These are phyloP conservation scores for Ormosia semicastrata DNA, from an alignment of 306 rosid species.

Conservation along the genomic window DNA sequence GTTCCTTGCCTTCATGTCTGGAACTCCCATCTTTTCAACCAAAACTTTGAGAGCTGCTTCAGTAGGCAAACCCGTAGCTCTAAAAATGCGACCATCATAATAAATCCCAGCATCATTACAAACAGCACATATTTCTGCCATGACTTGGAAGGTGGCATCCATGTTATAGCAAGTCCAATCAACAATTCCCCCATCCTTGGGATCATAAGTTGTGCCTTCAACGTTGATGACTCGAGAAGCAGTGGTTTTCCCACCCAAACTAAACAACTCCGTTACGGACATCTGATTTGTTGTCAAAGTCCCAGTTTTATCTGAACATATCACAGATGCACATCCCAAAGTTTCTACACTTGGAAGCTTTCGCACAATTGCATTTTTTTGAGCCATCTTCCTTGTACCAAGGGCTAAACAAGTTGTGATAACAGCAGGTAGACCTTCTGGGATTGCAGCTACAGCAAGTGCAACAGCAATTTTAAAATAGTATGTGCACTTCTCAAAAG, in stretches of 20 bases:
- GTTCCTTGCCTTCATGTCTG: slow-evolving; percentile 61
- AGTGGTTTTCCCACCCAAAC: slow-evolving; percentile 78
- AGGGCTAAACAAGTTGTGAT: slow-evolving; percentile 89
- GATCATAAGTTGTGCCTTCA: slow-evolving; percentile 88
- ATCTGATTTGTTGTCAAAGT: slow-evolving; percentile 89
- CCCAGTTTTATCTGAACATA: slow-evolving; percentile 90
- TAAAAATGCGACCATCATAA: slow-evolving; percentile 65
- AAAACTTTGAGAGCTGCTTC: slow-evolving; percentile 93
- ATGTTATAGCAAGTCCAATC: slow-evolving; percentile 87
- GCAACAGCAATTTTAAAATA: slow-evolving; percentile 89
- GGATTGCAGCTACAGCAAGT: slow-evolving; percentile 91
- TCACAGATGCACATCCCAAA: slow-evolving; percentile 84
- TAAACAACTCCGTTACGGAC: slow-evolving; percentile 84
- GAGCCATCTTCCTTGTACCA: slow-evolving; percentile 88
- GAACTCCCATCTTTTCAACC: slow-evolving; percentile 88
- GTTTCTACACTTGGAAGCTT: slow-evolving; percentile 94
- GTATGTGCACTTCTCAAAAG: slow-evolving; percentile 85
- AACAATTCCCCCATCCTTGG: slow-evolving; percentile 76
- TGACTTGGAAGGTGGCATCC: slow-evolving; percentile 78
- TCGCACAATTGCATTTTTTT: slow-evolving; percentile 83
- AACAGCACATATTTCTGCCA: slow-evolving; percentile 81
- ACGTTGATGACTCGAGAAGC: slow-evolving; percentile 64
- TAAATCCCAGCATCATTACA: slow-evolving; percentile 89
- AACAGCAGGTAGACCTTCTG: slow-evolving; percentile 94
- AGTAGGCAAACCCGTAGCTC: slow-evolving; percentile 85